Evolutionary conservation across 352 stramenopile genomes (phyloP).

Genomic region (Phytophthora cryptogea): DNA sequence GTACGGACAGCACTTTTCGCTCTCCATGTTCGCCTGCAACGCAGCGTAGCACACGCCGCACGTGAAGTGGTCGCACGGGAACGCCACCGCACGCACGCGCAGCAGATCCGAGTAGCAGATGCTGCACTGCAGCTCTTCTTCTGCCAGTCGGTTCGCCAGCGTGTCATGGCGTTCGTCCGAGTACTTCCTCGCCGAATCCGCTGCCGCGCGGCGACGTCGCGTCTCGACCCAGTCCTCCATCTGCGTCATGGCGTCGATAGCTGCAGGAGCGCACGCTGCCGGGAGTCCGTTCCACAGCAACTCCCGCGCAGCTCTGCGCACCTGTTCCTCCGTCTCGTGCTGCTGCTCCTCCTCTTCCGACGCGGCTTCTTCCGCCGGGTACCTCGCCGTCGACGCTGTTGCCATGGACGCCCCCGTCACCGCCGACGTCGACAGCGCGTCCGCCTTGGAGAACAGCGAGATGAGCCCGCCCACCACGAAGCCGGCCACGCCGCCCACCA

Average conservation of each 20-base stretch:
- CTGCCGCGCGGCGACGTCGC: constrained; percentile 34
- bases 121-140: constrained; percentile 74
- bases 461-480: constrained; percentile 63
- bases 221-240: constrained; percentile 58
- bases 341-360: constrained; percentile 13
- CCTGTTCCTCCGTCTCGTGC: constrained; percentile 21
- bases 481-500: constrained; percentile 59
- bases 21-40: constrained; percentile 48
- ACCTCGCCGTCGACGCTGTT: background rate
- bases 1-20: constrained; percentile 70
- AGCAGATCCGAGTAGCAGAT: constrained; percentile 75
- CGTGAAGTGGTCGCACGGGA: constrained; percentile 70
- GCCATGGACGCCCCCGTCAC: constrained; percentile 9
- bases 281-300: constrained; percentile 49
- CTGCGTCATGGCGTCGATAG: constrained; percentile 42
- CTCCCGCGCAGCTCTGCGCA: constrained; percentile 37
- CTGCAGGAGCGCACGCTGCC: constrained; percentile 28
- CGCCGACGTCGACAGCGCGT: constrained; percentile 53
- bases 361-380: constrained; percentile 10
- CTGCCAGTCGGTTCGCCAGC: constrained; percentile 52
- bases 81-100: constrained; percentile 56
- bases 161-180: constrained; percentile 52
- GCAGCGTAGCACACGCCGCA: constrained; percentile 63
- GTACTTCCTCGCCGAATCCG: constrained; percentile 48
- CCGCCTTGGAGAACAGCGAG: constrained; percentile 66